phyloP scores from a whole-genome alignment of 2,329 filamentous ascomycete genomes.

The Botrytis deweyae region DNA sequence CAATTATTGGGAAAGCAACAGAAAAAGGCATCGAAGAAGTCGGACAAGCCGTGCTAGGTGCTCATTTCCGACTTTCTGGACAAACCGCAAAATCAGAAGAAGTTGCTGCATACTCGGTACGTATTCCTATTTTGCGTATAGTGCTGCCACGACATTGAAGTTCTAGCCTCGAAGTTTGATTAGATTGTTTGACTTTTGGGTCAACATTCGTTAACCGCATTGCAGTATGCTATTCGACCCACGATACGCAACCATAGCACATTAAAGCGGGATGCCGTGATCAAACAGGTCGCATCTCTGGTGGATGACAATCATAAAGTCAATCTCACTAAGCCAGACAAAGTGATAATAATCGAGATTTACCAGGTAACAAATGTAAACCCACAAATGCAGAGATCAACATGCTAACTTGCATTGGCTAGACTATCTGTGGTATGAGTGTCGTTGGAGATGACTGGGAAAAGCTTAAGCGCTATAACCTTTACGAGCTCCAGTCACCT shows the following conservation, averaged over 20 bases:
- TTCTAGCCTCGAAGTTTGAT: constrained; percentile 9
- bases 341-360: constrained; percentile 76
- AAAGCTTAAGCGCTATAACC: constrained; percentile 71
- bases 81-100: constrained; percentile 27
- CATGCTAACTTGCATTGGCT: constrained; percentile 28
- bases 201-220: constrained; percentile 11
- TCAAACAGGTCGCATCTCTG: constrained; percentile 60
- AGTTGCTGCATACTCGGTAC: constrained; percentile 25
- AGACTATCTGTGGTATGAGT: constrained; percentile 77
- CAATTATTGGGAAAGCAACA: constrained; percentile 61
- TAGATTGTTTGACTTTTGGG: constrained; percentile 10
- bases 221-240: constrained; percentile 80
- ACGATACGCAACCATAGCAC: constrained; percentile 71
- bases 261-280: constrained; percentile 66
- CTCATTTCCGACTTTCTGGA: constrained; percentile 55
- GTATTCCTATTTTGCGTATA: constrained; percentile 16
- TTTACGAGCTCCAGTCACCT: constrained; percentile 66
- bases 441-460: constrained; percentile 73
- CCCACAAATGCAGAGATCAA: constrained; percentile 17
- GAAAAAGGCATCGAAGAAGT: constrained; percentile 66
- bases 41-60: constrained; percentile 59
- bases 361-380: constrained; percentile 61
- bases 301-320: constrained; percentile 66
- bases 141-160: constrained; percentile 14
- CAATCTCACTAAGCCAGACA: constrained; percentile 73